Base-by-base conservation (phyloP, 1,284 basidiomycete genomes). In the Boletus semigastroideus region DNA sequence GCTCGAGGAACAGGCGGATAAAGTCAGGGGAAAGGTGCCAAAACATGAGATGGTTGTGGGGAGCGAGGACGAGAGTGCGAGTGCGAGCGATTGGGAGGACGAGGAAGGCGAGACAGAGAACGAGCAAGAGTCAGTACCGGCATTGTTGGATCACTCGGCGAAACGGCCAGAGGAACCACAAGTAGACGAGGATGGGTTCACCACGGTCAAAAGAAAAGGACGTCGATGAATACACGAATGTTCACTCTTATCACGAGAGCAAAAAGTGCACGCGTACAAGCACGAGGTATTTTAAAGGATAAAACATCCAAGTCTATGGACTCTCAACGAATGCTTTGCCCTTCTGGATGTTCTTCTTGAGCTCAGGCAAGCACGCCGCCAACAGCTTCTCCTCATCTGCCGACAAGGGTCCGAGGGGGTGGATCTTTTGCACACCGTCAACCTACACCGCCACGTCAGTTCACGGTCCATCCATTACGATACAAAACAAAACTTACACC, bases 331-430 rank as follows among this genome's bases (percentile, higher is more conserved):
- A 94, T 54, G 83, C 79, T 74, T 83, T 86, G 74, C 93, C 94
- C 86, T 94, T 96, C 74, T 91, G 86, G 67, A 98, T 95, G 86
- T 97, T 97, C 85, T 93, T 94, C 84, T 91, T 90, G 66, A 96
- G 83, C 70, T 95, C 93, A 58, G 93, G 92, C 68, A 96, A 72
- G 79, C 89, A 92, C 46, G 88, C 93, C 42, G 86, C 89, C 66
- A 97, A 77, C 56, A 96, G 82, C 72, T 87, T 85, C 80, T 95
- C 72, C 78, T 97, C 94, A 69, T 89, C 81, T 42, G 84, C 76
- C 33, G 88, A 80, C 64, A 97, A 68, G 37, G 77, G 63, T 47
- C 94, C 94, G 55, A 97, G 71, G 27, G 86, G 83, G 78, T 88
- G 78, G 69, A 98, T 96, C 77, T 87, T 91, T 77, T 87, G 86